A percentile compares a stretch with the other conserved stretches of the same genome.
phyloP scores from a whole-genome alignment of 495 filamentous ascomycete genomes.

The Podospora conica region DNA sequence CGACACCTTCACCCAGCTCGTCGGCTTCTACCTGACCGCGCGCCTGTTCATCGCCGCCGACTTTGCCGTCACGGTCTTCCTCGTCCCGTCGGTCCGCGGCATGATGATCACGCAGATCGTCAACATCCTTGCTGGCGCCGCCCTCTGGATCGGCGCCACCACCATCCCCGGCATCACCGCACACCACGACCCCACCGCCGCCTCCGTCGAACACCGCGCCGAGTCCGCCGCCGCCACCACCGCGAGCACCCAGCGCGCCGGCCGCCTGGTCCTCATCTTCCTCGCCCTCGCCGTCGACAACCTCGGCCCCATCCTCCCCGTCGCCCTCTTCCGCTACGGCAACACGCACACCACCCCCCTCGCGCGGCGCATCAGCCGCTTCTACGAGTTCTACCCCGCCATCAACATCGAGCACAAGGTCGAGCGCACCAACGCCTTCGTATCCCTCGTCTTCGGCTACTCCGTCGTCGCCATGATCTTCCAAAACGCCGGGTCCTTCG shows the following conservation, averaged over 20 bases:
- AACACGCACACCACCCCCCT: slow-evolving; percentile 17
- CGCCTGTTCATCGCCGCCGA: slow-evolving; percentile 45
- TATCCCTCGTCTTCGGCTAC: slow-evolving; percentile 55
- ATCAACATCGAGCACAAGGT: slow-evolving; percentile 57
- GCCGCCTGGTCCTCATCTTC: slow-evolving; percentile 41
- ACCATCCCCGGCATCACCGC: slow-evolving; percentile 19
- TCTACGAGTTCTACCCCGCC: slow-evolving; percentile 53
- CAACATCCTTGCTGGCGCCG: slow-evolving; percentile 32
- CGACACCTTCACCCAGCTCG: slow-evolving; percentile 46
- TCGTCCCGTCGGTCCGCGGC: slow-evolving; percentile 49
- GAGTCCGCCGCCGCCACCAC: not conserved
- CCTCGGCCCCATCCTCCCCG: slow-evolving; percentile 27
- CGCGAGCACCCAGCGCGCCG: not conserved
- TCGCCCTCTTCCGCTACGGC: slow-evolving; percentile 26
- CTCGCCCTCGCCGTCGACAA: slow-evolving; percentile 45
- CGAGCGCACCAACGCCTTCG: slow-evolving; percentile 54
- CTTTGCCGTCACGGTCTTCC: slow-evolving; percentile 33
- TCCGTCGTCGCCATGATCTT: slow-evolving; percentile 52
- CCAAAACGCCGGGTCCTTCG: slow-evolving; percentile 42
- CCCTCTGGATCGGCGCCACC: slow-evolving; percentile 50
- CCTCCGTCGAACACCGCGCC: not conserved
- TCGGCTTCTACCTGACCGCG: slow-evolving; percentile 51
- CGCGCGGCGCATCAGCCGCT: slow-evolving; percentile 24
- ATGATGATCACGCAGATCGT: slow-evolving; percentile 44
- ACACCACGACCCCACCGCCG: slow-evolving; percentile 35